phyloP scores from a whole-genome alignment of 306 rosid genomes.

The Casuarina glauca region DNA sequence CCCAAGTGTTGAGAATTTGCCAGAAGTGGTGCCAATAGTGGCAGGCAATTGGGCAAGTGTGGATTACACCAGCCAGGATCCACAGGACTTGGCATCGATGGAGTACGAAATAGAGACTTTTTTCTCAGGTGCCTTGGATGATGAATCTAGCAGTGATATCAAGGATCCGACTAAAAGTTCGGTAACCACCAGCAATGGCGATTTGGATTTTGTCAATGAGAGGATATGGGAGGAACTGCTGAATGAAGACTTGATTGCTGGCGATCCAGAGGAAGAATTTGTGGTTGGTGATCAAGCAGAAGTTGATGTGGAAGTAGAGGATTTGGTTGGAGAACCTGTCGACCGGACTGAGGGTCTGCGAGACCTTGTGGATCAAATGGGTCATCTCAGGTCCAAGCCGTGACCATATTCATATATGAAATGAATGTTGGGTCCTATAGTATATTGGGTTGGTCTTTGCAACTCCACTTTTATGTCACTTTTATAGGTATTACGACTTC shows the following conservation, averaged over 20 bases:
- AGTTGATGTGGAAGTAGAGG: constrained; percentile 55
- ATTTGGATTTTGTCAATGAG: constrained; percentile 38
- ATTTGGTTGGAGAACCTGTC: constrained; percentile 34
- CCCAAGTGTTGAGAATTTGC: constrained; percentile 62
- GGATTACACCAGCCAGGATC: constrained; percentile 33
- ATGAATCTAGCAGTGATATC: constrained; percentile 51
- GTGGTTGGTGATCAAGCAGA: constrained; percentile 46
- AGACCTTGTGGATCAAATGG: constrained; percentile 78
- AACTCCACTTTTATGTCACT: constrained; percentile 10
- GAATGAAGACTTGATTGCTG: constrained; percentile 52
- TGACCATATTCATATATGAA: neutral
- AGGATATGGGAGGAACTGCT: constrained; percentile 61
- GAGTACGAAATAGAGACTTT: constrained; percentile 64
- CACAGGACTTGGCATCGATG: constrained; percentile 36
- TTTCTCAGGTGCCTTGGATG: constrained; percentile 42
- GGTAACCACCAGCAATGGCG: constrained; percentile 23
- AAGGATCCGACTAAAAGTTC: constrained; percentile 34
- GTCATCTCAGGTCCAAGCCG: constrained; percentile 50
- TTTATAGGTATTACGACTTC: constrained; percentile 16
- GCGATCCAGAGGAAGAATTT: constrained; percentile 51
- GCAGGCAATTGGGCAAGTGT: constrained; percentile 23
- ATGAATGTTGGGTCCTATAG: constrained; percentile 2
- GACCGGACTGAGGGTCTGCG: constrained; percentile 70
- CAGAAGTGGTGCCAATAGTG: constrained; percentile 19
- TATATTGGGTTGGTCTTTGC: constrained; percentile 31